Percentiles rank a stretch among this genome's conserved stretches.
These are phyloP conservation scores for Gracilaria gracilis DNA, from an alignment of 23 red algal species.

Conservation along the genomic window DNA sequence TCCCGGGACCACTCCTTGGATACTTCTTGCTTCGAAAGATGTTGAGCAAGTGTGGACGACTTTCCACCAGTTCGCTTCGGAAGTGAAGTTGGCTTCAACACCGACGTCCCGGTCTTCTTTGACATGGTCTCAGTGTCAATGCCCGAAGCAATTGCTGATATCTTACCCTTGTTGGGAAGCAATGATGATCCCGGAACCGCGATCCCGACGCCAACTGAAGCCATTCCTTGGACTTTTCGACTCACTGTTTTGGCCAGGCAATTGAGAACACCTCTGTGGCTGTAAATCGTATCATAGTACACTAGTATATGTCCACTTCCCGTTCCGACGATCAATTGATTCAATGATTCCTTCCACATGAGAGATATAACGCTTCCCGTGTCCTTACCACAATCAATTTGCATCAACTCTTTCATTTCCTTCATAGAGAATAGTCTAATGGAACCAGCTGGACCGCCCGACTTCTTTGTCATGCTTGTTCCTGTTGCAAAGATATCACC, in stretches of 20 bases:
- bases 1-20: slow-evolving; percentile 54
- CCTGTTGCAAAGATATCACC: slow-evolving; percentile 60
- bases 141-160: not conserved
- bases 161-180: not conserved
- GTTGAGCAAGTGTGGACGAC: slow-evolving; percentile 53
- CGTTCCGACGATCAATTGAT: slow-evolving; percentile 64
- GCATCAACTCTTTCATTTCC: slow-evolving; percentile 37
- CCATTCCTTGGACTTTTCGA: slow-evolving; percentile 59
- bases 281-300: slow-evolving; percentile 42
- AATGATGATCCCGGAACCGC: slow-evolving; percentile 38
- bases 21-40: slow-evolving; percentile 39
- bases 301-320: slow-evolving; percentile 45
- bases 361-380: slow-evolving; percentile 48
- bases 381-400: slow-evolving; percentile 1
- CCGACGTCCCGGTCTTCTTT: not conserved
- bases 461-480: slow-evolving; percentile 49
- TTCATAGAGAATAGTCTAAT: slow-evolving; percentile 37
- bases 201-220: slow-evolving; percentile 38
- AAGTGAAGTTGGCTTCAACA: slow-evolving; percentile 30
- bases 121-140: not conserved
- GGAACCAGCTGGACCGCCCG: slow-evolving; percentile 19
- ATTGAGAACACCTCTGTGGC: slow-evolving; percentile 52
- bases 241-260: slow-evolving; percentile 45
- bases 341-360: slow-evolving; percentile 57
- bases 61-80: not conserved